A percentile compares a stretch with the other conserved stretches of the same genome.
Evolutionary conservation across 1,284 basidiomycete species (phyloP).

Genomic region (Entoloma clypeatum): DNA sequence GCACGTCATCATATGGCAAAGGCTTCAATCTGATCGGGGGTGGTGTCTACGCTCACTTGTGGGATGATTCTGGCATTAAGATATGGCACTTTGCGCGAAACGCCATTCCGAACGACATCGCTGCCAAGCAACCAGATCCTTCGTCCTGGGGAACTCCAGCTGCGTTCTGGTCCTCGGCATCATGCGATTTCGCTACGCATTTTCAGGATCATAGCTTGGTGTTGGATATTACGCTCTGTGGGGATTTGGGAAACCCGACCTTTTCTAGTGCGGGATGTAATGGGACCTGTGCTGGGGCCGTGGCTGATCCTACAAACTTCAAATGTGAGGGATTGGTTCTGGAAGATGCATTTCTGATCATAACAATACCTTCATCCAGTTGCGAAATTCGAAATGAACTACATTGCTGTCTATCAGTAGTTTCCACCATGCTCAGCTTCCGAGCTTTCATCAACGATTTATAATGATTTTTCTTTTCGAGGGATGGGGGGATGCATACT

Average conservation of each 20-base stretch:
- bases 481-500: not conserved
- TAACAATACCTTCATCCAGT: slow-evolving; percentile 29
- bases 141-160: slow-evolving; percentile 62
- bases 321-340: slow-evolving; percentile 36
- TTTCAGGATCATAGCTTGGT: slow-evolving; percentile 69
- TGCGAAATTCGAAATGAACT: slow-evolving; percentile 59
- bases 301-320: slow-evolving; percentile 65
- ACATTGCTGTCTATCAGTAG: slow-evolving; percentile 38
- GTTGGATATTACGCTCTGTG: slow-evolving; percentile 64
- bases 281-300: slow-evolving; percentile 63
- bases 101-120: slow-evolving; percentile 38
- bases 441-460: too few species aligned
- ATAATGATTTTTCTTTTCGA: not conserved
- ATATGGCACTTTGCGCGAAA: slow-evolving; percentile 66
- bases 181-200: slow-evolving; percentile 63
- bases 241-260: slow-evolving; percentile 59
- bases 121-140: slow-evolving; percentile 53
- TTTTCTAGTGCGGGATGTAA: slow-evolving; percentile 60
- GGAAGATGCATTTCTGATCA: not conserved
- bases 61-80: slow-evolving; percentile 64
- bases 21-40: slow-evolving; percentile 65
- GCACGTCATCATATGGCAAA: slow-evolving; percentile 58
- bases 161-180: slow-evolving; percentile 58
- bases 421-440: not conserved
- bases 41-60: slow-evolving; percentile 74